Conservation (phyloP, 371 early-diverging fungal genomes). For the Apophysomyces variabilis region DNA sequence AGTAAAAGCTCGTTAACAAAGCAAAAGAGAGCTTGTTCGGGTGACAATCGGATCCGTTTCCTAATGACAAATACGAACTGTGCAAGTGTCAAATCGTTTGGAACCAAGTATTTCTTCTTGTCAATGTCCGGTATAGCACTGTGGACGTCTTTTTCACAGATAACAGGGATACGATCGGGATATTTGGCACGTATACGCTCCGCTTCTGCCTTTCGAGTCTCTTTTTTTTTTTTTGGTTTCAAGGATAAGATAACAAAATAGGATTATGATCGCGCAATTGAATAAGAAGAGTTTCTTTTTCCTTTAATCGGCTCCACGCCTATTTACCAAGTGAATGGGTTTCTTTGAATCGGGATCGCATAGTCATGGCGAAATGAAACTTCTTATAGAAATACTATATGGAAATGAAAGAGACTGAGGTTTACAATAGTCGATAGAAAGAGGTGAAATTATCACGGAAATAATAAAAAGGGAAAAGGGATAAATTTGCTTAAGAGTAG, state of each 20-base stretch:
- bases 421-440: too few relatives aligned
- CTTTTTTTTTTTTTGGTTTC: conserved; percentile 42
- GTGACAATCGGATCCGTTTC: conserved; percentile 90
- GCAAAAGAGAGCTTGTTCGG: conserved; percentile 97
- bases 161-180: conserved; percentile 96
- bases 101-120: conserved; percentile 98
- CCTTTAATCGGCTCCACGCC: too few relatives aligned
- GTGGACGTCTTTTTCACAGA: conserved; percentile 97
- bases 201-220: conserved; percentile 95
- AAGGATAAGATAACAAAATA: too few relatives aligned
- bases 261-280: too few relatives aligned
- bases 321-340: conserved; percentile 92
- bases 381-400: too few relatives aligned
- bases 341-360: conserved; percentile 95
- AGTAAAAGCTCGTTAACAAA: conserved; percentile 96
- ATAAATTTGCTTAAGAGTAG: too few relatives aligned
- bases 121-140: conserved; percentile 95
- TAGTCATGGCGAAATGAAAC: conserved; percentile 32
- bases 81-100: conserved; percentile 96
- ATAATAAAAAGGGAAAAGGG: too few relatives aligned
- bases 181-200: conserved; percentile 96
- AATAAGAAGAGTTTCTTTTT: too few relatives aligned
- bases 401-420: too few relatives aligned
- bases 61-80: conserved; percentile 97
- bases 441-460: too few relatives aligned